phyloP scores from a whole-genome alignment of 129 eudicot genomes.

The Rutidosis leptorrhynchoides region DNA sequence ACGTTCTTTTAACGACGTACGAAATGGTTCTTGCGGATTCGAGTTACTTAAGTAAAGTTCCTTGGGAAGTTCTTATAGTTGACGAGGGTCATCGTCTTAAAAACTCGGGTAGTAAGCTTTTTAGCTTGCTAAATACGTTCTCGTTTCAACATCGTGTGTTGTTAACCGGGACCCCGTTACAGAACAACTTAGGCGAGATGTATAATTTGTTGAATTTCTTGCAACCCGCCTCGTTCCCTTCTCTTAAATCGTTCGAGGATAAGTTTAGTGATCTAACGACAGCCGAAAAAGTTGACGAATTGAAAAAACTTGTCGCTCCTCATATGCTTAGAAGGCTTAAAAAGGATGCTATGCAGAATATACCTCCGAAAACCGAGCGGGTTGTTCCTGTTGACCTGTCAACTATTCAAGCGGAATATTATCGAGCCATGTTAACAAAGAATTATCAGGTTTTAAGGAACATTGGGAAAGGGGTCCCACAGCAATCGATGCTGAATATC shows the following conservation, averaged over 20 bases:
- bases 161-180: constrained; percentile 94
- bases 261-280: constrained; percentile 84
- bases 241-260: constrained; percentile 81
- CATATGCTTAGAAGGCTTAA: constrained; percentile 98
- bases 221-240: constrained; percentile 88
- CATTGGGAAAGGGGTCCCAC: constrained; percentile 78
- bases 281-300: constrained; percentile 83
- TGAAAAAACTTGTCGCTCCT: constrained; percentile 92
- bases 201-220: constrained; percentile 85
- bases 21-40: constrained; percentile 94
- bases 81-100: constrained; percentile 97
- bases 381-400: constrained; percentile 97
- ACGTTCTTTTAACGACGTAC: constrained; percentile 88
- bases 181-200: constrained; percentile 93
- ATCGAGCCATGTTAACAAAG: constrained; percentile 94
- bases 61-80: constrained; percentile 97
- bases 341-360: constrained; percentile 91
- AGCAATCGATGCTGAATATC: constrained; percentile 88
- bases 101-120: constrained; percentile 83
- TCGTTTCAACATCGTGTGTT: constrained; percentile 89
- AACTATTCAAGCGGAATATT: constrained; percentile 90
- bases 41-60: constrained; percentile 63
- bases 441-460: constrained; percentile 85
- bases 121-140: constrained; percentile 78
- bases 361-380: constrained; percentile 92